Base-by-base conservation (phyloP, 2,329 filamentous ascomycete genomes). In the Cercospora sp. region DNA sequence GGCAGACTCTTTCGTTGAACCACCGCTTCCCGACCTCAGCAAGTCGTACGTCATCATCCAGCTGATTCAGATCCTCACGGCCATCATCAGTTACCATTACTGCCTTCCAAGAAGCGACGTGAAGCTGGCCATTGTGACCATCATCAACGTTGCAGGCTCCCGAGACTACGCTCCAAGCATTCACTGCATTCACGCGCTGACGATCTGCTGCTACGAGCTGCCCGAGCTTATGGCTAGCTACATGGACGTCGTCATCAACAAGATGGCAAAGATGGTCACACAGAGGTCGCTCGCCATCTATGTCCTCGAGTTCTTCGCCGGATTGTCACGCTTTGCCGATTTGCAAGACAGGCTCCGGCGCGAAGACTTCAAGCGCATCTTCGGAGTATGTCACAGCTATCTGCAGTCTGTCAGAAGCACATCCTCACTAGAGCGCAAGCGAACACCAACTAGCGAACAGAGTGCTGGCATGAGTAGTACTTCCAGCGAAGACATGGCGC, bases 181-280 rank as follows among this genome's bases (percentile, higher is more conserved):
- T 75, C 91, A 89, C 69, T 99, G 95, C 79, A 97, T 99, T 63
- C 94, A 99, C 78, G 94, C 94, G 0, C 83, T 99, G 20, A 94
- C 93, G 0, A 91, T 99, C 68, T 98, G 94, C 82, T 97, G 94
- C 78, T 93, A 97, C 75, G 95, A 99, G 79, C 87, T 97, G 28
- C 94, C 95, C 2, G 86, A 91, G 18, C 94, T 94, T 12, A 91
- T 94, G 62, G 92, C 91, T 76, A 97, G 94, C 77, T 90, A 89
- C 20, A 84, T 98, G 68, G 91, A 94, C 57, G 91, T 89, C 57
- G 92, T 98, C 72, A 84, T 99, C 65, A 91, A 94, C 75, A 94
- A 93, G 77, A 97, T 99, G 92, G 91, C 94, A 1, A 92, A 94
- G 74, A 96, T 97, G 75, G 97, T 99, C 75, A 98, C 95, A 0